Evolutionary conservation across 768 basidiomycete genomes (phyloP), one percentile per base, ranked within the genome.

Genomic region (Tylopilus rubrobrunneus): DNA sequence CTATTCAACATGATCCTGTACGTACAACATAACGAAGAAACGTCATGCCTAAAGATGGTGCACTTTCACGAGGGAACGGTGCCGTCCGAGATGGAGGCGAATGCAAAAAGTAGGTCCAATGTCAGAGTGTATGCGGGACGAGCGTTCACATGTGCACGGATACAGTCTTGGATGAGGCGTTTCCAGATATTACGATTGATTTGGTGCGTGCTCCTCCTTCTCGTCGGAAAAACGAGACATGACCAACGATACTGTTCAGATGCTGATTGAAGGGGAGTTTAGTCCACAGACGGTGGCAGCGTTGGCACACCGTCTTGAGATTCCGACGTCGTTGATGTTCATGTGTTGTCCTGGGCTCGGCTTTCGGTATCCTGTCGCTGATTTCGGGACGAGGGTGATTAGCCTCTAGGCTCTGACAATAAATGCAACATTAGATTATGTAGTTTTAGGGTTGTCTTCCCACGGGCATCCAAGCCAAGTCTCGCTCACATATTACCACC

Each of bases 21-120:
- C 58, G 84, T 87, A 3, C 70, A 73, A 40, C 72, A 75, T 52
- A 89, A 87, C 59, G 87, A 90, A 65, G 82, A 84, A 58, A 89
- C 88, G 0, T 78, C 84, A 0, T 76, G 80, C 58, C 60, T 89
- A 51, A 86, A 86, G 68, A 77, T 89, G 12, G 75, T 88, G 4
- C 85, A 88, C 60, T 87, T 86, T 60, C 74, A 78, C 52, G 77
- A 83, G 27, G 73, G 69, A 23, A 79, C 78, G 29, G 73, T 83
- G 25, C 87, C 87, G 1, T 83, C 83, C 0, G 88, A 90, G 61
- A 68, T 90, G 59, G 86, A 85, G 63, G 84, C 86, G 5, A 90
- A 89, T 61, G 75, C 79, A 31, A 86, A 82, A 63, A 82, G 84
- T 82, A 48, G 23, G 73, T 62, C 21, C 36, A 17, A 28, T 2